A percentile compares a stretch with the other conserved stretches of the same genome.
Conservation (phyloP, 768 basidiomycete species). For the Galerina marginata region DNA sequence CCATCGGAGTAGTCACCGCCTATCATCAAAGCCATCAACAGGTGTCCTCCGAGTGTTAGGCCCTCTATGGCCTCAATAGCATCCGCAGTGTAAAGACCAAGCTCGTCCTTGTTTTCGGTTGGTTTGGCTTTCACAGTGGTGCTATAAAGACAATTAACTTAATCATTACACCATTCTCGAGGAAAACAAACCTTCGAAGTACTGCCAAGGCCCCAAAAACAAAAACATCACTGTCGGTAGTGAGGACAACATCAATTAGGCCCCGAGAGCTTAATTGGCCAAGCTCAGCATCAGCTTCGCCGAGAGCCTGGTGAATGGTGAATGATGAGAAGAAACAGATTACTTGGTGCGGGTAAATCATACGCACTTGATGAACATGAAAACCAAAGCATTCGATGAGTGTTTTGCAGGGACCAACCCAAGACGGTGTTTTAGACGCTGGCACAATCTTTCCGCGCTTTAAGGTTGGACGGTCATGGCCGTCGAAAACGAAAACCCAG, state of each 20-base stretch:
- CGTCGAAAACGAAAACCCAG: constrained; percentile 19
- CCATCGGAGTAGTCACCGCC: constrained; percentile 11
- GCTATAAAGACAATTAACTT: too few relatives aligned
- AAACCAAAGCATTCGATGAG: constrained; percentile 54
- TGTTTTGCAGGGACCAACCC: constrained; percentile 1
- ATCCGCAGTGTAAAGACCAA: not conserved
- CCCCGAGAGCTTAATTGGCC: constrained; percentile 63
- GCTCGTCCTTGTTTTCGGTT: not conserved
- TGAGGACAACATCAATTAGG: constrained; percentile 66
- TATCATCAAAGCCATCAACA: constrained; percentile 7
- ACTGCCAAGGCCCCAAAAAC: constrained; percentile 68
- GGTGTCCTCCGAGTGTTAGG: not conserved
- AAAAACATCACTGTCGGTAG: constrained; percentile 75
- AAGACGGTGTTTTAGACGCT: not conserved
- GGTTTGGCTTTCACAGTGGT: not conserved
- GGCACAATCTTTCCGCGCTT: constrained; percentile 5
- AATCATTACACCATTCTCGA: too few relatives aligned
- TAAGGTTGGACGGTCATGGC: constrained; percentile 2
- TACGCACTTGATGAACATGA: constrained; percentile 23
- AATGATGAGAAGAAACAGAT: constrained; percentile 35
- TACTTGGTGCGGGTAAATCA: not conserved
- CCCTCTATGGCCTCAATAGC: not conserved
- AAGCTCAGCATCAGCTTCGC: constrained; percentile 80
- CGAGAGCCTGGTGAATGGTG: constrained; percentile 59
- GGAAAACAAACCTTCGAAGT: constrained; percentile 43